Evolutionary conservation across 2,329 filamentous ascomycete species (phyloP).

Genomic region (Penicillium sp.): DNA sequence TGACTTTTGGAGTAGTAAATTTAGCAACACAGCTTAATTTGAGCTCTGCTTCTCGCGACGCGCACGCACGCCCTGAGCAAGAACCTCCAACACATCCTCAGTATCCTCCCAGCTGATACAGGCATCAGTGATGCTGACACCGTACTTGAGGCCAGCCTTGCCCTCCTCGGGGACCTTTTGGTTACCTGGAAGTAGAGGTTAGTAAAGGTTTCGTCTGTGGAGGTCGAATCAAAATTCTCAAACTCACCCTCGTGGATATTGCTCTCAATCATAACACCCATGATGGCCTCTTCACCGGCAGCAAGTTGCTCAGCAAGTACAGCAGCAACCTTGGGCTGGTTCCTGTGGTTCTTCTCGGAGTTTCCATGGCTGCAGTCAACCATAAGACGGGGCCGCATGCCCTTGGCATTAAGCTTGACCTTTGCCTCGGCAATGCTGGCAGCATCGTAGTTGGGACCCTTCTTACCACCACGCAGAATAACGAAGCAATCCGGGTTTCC

Average conservation of each 20-base stretch:
- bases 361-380: constrained; percentile 98
- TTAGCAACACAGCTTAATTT: constrained; percentile 13
- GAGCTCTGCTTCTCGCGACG: constrained; percentile 57
- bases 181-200: constrained; percentile 53
- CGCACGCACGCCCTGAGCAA: constrained; percentile 79
- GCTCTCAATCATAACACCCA: constrained; percentile 99
- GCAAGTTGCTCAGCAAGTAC: constrained; percentile 81
- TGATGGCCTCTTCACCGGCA: constrained; percentile 80
- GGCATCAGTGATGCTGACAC: constrained; percentile 95
- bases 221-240: constrained; percentile 47
- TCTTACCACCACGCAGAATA: constrained; percentile 88
- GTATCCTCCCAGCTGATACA: constrained; percentile 96
- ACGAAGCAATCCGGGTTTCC: constrained; percentile 98
- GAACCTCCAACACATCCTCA: constrained; percentile 70
- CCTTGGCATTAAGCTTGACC: constrained; percentile 72
- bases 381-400: constrained; percentile 79
- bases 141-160: constrained; percentile 82
- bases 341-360: constrained; percentile 93
- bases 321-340: constrained; percentile 91
- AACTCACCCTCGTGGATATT: constrained; percentile 85
- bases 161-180: constrained; percentile 92
- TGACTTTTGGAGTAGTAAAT: neutral
- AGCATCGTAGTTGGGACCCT: constrained; percentile 91
- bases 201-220: neutral
- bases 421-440: constrained; percentile 83